Evolutionary conservation across 345 rosid genomes (phyloP), one percentile per base, ranked within the genome.

Genomic region (Pelargonium nanum): DNA sequence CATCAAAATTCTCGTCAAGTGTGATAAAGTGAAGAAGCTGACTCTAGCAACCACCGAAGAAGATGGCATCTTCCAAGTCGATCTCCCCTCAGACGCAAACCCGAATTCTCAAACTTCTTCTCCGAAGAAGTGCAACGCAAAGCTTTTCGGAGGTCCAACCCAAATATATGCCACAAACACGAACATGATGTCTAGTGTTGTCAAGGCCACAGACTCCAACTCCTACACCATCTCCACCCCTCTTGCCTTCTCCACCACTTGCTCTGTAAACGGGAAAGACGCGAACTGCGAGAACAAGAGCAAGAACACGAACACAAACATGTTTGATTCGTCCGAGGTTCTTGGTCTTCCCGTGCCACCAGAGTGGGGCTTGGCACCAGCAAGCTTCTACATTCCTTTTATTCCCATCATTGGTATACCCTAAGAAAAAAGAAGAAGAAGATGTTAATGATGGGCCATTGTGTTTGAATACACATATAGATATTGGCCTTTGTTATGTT

Each of bases 311-410:
- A 34, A 34, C 45, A 34, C 6, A 15, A 10, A 50, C 67, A 32
- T 3, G 10, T 26, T 75, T 20, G 80, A 70, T 21, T 79, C 87
- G 12, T 84, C 98, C n/a, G 83, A 81, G 84, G 86, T 92, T 6
- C 1, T 86, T 26, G 81, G 88, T 70, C 60, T 91, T 56, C 98
- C 98, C 13, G 65, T 91, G 17, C 97, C 97, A 1, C 65, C 22
- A 2, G 92, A 83, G 57, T 91, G 98, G 98, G 98, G 98, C 2
- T 70, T 91, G 17, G 90, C 98, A 23, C 98, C 96, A 8, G 70
- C 95, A 1, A 91, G 98, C 79, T 86, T 78, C 44, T 91, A 91
- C 24, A 0, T 77, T 54, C 94, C 96, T 32, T 81, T 86, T 77
- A 2, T 88, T 59, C 98, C 98, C 58, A 88, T 91, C 63, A 83